Base-by-base conservation (phyloP, 306 rosid species). In the Cercis canadensis region DNA sequence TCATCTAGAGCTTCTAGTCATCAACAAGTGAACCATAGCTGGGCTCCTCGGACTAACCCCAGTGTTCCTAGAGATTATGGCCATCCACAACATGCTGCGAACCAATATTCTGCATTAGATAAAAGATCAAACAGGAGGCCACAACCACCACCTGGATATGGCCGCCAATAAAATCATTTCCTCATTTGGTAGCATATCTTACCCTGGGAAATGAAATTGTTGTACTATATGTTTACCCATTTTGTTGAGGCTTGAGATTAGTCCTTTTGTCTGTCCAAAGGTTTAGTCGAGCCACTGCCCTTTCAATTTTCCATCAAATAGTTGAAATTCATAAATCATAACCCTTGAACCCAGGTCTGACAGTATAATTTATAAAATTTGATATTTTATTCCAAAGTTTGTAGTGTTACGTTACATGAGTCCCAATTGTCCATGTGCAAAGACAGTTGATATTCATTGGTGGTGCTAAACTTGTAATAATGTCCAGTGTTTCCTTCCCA, bases 61-160 rank as follows among this genome's bases (percentile, higher is more conserved):
- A 18, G 58, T 61, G 32, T 33, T n/a, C 65, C 77, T 49, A 77
- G 85, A 66, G 87, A 83, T 6, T 64, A 79, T 33, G 81, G 79
- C 29, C 84, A 43, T 19, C 73, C 75, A 40, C 86, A 85, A 39
- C 90, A 78, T 34, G 69, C 81, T 11, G 82, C 83, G 29, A 90
- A 93, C 70, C 89, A 63, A 47, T 93, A 67, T 64, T 50, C 93
- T 37, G 61, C 44, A 8, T 73, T 90, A 70, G 89, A 88, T 69
- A 79, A 87, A 68, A 72, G 87, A 69, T 76, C 82, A n/a, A 72
- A 65, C 57, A 62, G 83, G 78, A 68, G 83, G 47, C 88, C 83
- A 5, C 85, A 81, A 64, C 80, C 89, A 7, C 84, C 93, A 52
- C 72, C 88, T 57, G 80, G 86, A 39, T 62, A 86, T 70, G 83